Percentiles rank a stretch among this genome's conserved stretches.
phyloP scores from a whole-genome alignment of 495 filamentous ascomycete species.

The Xylaria venustula region DNA sequence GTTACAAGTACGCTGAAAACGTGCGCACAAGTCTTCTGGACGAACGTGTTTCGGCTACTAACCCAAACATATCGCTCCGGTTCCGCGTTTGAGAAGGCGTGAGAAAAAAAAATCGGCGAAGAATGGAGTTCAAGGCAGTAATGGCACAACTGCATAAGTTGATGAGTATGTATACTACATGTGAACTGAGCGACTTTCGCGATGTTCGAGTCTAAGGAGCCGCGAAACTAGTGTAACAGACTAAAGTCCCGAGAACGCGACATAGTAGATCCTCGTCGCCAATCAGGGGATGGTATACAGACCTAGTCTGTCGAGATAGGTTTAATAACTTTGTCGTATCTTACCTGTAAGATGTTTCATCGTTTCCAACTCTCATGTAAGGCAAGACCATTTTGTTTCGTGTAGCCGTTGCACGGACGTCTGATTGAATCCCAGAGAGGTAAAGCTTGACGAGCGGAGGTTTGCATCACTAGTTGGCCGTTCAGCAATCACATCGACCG shows the following conservation, averaged over 20 bases:
- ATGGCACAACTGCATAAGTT: background rate
- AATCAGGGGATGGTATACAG: background rate
- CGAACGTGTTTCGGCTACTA: slow-evolving; percentile 1
- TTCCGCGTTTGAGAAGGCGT: background rate
- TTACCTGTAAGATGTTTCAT: slow-evolving; percentile 20
- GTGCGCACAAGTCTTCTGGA: background rate
- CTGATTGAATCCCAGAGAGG: slow-evolving; percentile 33
- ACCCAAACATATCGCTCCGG: background rate
- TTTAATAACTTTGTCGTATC: background rate
- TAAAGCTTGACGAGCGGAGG: slow-evolving; percentile 38
- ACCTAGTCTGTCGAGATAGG: background rate
- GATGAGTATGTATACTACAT: background rate
- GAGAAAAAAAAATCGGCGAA: background rate
- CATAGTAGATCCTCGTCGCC: background rate
- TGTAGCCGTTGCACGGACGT: slow-evolving; percentile 25
- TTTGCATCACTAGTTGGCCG: slow-evolving; percentile 24
- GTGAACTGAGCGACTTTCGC: background rate
- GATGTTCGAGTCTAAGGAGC: background rate
- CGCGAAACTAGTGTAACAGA: background rate
- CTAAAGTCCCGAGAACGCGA: background rate
- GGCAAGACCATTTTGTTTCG: slow-evolving; percentile 18
- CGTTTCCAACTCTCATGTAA: slow-evolving; percentile 20
- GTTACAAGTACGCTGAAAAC: background rate
- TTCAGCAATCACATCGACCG: slow-evolving; percentile 87
- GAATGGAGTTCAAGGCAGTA: background rate